Conservation (phyloP, 2,329 filamentous ascomycete species). For the Calonectria hongkongensis region DNA sequence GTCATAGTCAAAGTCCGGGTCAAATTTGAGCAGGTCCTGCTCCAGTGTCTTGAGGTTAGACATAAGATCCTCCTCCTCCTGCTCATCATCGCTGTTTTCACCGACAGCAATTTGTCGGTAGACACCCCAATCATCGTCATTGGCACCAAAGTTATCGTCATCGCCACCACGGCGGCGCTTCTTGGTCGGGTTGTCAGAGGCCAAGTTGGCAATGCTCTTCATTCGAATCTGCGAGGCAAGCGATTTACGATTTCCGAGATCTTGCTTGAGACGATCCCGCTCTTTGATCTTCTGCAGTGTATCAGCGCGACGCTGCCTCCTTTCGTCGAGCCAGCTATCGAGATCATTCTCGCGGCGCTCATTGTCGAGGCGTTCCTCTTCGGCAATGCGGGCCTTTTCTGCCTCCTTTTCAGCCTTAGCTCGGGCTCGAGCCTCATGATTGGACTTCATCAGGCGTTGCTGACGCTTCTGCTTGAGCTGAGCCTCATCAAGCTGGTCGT, state of each 20-base stretch:
- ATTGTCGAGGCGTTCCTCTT: conserved; percentile 88
- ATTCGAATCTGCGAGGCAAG: conserved; percentile 97
- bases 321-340: conserved; percentile 90
- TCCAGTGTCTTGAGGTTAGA: conserved; percentile 85
- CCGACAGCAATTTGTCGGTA: conserved; percentile 94
- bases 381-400: conserved; percentile 88
- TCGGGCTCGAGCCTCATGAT: conserved; percentile 93
- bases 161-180: conserved; percentile 91
- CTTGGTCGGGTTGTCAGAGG: conserved; percentile 89
- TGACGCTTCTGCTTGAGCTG: conserved; percentile 93
- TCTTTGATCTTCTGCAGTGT: conserved; percentile 92
- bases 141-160: conserved; percentile 96
- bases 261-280: conserved; percentile 92
- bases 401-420: conserved; percentile 97
- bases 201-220: conserved; percentile 97
- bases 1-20: conserved; percentile 92
- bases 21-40: conserved; percentile 88
- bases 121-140: conserved; percentile 98
- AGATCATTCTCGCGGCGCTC: conserved; percentile 90
- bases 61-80: conserved; percentile 92
- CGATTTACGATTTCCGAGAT: conserved; percentile 96
- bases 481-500: conserved; percentile 95
- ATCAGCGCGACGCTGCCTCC: conserved; percentile 81
- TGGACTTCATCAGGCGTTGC: conserved; percentile 94
- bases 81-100: conserved; percentile 88